Evolutionary conservation across 371 early-diverging fungal species (phyloP), one percentile per base, ranked within the genome.

Genomic region (Mucor racemosus): DNA sequence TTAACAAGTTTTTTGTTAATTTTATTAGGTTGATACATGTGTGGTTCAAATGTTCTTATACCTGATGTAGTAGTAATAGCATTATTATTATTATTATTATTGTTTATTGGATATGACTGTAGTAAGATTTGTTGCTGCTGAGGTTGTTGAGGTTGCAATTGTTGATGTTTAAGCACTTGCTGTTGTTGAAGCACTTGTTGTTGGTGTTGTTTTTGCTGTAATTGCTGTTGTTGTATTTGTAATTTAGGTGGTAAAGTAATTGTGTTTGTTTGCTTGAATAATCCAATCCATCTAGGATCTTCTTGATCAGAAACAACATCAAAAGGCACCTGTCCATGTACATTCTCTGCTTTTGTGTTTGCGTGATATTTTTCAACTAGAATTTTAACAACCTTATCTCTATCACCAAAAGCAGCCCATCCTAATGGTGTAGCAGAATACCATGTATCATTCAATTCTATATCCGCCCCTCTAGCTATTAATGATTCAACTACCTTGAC

Each of bases 321-420:
- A 63, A 86, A 75, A 2, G 94, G 88, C 0, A 84, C 83, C 73
- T 94, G 93, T 3, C 91, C 92, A 56, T 87, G 77, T 0, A 76
- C 75, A 71, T 95, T 95, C 58, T 79, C 75, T 7, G 91, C 91
- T 33, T 84, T 72, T 50, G 66, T 78, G 41, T 92, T 85, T 3
- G 92, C 94, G 53, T 82, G 75, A 61, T 90, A 88, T 44, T 84
- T 84, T 31, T 88, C 81, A 17, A 94, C 77, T 56, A 94, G 71
- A 21, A 88, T n/a, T 55, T 74, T 78, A 9, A 78, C 86, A 5
- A 80, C 72, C 41, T 86, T 76, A 53, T 79, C 76, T 15, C 69
- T 72, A 48, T 80, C 92, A 41, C 89, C 94, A 74, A 88, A 96
- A 0, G 95, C 95, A 4, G 98, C 96, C 98, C 98, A 97, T 0